These are phyloP conservation scores for Pilatotrama ljubarskyi DNA, from an alignment of 768 basidiomycete species.

Conservation along the genomic window DNA sequence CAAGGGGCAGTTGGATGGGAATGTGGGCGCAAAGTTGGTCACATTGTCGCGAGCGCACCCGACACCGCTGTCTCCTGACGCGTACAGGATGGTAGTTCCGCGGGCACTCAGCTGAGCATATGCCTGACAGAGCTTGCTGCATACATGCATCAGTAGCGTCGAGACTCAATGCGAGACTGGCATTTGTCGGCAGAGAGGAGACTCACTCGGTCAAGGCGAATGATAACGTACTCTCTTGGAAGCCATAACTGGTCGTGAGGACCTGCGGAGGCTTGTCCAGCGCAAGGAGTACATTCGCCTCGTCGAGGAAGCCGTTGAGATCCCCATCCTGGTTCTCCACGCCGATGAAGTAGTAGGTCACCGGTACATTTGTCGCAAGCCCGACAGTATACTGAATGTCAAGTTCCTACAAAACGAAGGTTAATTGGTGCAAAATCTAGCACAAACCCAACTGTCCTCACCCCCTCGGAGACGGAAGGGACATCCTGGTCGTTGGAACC, in stretches of 20 bases:
- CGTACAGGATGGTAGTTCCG: conserved; percentile 37
- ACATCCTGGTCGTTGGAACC: conserved; percentile 19
- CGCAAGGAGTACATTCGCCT: conserved; percentile 28
- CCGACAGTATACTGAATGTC: conserved; percentile 39
- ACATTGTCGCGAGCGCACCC: conserved; percentile 26
- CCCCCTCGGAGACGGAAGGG: conserved; percentile 44
- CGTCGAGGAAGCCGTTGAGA: conserved; percentile 34
- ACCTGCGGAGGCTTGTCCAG: conserved; percentile 31
- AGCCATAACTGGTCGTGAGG: conserved; percentile 40
- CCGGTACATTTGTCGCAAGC: conserved; percentile 33
- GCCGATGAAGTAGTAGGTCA: conserved; percentile 35
- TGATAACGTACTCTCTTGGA: conserved; percentile 51
- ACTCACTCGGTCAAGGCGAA: conserved; percentile 12
- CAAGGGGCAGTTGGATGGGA: conserved; percentile 39
- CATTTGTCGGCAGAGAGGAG: conserved; percentile 1
- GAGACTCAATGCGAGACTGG: conserved; percentile 52
- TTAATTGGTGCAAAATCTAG: not conserved
- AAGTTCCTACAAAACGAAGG: conserved; percentile 26
- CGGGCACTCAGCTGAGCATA: conserved; percentile 38
- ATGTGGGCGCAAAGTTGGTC: conserved; percentile 34
- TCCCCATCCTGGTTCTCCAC: conserved; percentile 28
- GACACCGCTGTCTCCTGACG: conserved; percentile 40
- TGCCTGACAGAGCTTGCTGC: conserved; percentile 34
- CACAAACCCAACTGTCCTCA: conserved; percentile 32
- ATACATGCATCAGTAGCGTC: conserved; percentile 40